These are phyloP conservation scores for Curvularia sp. DNA, from an alignment of 2,329 filamentous ascomycete species.

Conservation along the genomic window DNA sequence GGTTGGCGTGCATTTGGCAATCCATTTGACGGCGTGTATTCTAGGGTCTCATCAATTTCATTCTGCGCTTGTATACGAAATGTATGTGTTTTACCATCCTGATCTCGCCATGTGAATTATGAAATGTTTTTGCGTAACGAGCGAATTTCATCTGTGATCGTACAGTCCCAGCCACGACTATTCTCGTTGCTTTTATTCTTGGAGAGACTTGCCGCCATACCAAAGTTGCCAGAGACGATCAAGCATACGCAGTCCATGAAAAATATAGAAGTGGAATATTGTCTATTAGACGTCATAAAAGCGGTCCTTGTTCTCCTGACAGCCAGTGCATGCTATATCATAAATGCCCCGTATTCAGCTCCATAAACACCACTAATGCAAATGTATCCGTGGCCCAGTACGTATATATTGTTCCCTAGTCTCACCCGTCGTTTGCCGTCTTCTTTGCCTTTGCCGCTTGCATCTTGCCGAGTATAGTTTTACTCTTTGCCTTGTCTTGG, in stretches of 20 bases:
- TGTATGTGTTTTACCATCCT: slow-evolving; percentile 24
- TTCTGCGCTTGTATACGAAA: slow-evolving; percentile 44
- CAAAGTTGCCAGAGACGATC: background rate
- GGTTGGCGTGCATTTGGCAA: slow-evolving; percentile 40
- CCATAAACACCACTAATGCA: background rate
- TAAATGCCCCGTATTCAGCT: background rate
- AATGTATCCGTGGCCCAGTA: background rate
- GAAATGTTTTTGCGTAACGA: background rate
- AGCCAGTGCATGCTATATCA: background rate
- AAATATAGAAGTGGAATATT: background rate
- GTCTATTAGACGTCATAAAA: background rate
- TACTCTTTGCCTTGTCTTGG: slow-evolving; percentile 45
- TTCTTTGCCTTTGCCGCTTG: slow-evolving; percentile 26
- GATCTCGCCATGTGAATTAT: background rate
- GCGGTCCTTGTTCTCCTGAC: background rate
- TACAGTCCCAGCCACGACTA: too few species aligned
- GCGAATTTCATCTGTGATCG: too few species aligned
- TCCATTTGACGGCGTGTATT: slow-evolving; percentile 48
- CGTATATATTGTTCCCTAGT: background rate
- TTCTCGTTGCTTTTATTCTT: too few species aligned
- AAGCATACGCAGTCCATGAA: background rate
- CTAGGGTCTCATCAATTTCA: slow-evolving; percentile 42
- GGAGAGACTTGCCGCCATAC: too few species aligned
- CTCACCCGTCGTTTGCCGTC: slow-evolving; percentile 2
- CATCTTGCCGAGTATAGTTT: slow-evolving; percentile 42